phyloP scores from a whole-genome alignment of 345 rosid genomes.

The Euphorbia lathyris region DNA sequence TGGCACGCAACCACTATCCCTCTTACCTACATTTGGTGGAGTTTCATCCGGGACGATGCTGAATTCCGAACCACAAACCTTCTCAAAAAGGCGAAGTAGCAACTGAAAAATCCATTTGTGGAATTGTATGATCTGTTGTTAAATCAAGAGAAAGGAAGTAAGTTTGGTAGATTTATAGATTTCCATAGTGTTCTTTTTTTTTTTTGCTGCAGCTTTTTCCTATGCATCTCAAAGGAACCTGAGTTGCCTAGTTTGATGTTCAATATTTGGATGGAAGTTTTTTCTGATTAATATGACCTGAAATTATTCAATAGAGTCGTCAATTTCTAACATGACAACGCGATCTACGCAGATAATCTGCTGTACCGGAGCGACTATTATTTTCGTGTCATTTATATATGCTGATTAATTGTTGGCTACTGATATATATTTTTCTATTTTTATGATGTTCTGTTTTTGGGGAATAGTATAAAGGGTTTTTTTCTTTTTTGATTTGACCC shows the following conservation, averaged over 20 bases:
- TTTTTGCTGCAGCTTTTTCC: background rate
- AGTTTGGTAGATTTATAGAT: background rate
- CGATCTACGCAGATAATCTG: too few relatives aligned
- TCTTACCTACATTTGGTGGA: conserved; percentile 82
- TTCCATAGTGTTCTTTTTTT: background rate
- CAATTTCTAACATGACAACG: too few relatives aligned
- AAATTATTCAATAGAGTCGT: too few relatives aligned
- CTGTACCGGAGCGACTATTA: too few relatives aligned
- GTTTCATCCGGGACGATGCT: conserved; percentile 79
- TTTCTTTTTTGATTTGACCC: background rate
- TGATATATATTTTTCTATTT: background rate
- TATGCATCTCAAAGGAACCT: background rate
- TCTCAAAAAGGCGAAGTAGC: conserved; percentile 44
- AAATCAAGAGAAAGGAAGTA: background rate
- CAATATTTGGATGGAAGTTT: background rate
- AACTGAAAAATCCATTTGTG: background rate
- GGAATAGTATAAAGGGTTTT: background rate
- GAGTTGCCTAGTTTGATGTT: conserved; percentile 1
- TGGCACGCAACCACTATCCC: conserved; percentile 73
- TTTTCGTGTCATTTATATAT: too few relatives aligned
- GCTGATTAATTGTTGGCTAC: background rate
- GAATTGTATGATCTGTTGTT: background rate
- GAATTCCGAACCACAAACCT: conserved; percentile 54
- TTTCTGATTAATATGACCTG: background rate
- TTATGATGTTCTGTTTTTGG: background rate